Percentiles rank a stretch among this genome's conserved stretches.
Evolutionary conservation across 768 basidiomycete genomes (phyloP).

Genomic region (Postia placenta): DNA sequence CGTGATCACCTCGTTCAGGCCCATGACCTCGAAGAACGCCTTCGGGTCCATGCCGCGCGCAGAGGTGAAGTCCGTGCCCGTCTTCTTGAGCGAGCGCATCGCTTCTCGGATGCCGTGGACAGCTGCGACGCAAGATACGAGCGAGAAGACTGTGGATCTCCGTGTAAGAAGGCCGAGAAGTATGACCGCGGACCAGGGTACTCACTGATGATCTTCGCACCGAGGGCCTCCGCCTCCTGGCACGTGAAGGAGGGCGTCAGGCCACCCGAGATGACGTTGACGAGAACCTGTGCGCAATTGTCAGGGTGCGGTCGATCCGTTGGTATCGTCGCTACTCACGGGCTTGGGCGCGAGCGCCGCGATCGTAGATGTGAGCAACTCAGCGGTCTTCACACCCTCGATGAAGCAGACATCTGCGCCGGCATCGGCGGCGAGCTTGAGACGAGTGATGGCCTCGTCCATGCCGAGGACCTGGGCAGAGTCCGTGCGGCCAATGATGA

Average conservation of each 20-base stretch:
- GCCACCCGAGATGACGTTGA: constrained; percentile 77
- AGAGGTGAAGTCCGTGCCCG: constrained; percentile 63
- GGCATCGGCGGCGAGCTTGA: constrained; percentile 65
- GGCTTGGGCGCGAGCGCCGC: constrained; percentile 67
- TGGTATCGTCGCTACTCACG: constrained; percentile 26
- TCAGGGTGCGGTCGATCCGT: not conserved
- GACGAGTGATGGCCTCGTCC: constrained; percentile 63
- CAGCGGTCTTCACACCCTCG: constrained; percentile 67
- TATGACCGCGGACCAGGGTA: constrained; percentile 1
- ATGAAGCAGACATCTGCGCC: constrained; percentile 82
- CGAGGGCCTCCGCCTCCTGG: constrained; percentile 60
- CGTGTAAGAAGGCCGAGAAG: not conserved
- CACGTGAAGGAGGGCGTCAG: constrained; percentile 70
- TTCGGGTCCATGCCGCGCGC: constrained; percentile 68
- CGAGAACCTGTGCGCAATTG: constrained; percentile 42
- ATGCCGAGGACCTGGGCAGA: constrained; percentile 75
- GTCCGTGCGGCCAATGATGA: constrained; percentile 73
- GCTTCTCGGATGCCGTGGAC: constrained; percentile 76
- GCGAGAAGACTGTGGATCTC: constrained; percentile 58
- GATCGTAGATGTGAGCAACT: constrained; percentile 58
- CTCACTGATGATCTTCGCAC: constrained; percentile 76
- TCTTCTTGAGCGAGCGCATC: constrained; percentile 70
- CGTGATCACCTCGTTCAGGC: constrained; percentile 46
- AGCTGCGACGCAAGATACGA: constrained; percentile 71
- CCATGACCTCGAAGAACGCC: constrained; percentile 73